phyloP scores from a whole-genome alignment of 495 filamentous ascomycete species.

The Aspergillus ostianus region DNA sequence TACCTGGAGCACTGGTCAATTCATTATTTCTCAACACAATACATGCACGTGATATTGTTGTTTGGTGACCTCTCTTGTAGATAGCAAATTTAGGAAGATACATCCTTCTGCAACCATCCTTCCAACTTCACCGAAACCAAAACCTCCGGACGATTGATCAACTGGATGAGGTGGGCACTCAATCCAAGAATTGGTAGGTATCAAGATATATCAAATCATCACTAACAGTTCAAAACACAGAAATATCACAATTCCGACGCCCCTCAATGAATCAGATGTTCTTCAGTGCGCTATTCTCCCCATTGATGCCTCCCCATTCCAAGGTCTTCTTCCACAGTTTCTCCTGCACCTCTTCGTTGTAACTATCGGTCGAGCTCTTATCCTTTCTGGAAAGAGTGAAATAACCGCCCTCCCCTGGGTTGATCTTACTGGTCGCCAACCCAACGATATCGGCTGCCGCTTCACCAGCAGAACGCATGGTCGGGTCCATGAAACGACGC shows the following conservation, averaged over 20 bases:
- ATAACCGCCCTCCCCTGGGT: constrained; percentile 38
- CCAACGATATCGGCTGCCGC: constrained; percentile 39
- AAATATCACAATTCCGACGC: background rate
- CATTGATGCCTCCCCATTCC: constrained; percentile 33
- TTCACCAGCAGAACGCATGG: constrained; percentile 26
- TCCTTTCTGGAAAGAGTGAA: constrained; percentile 36
- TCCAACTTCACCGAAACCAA: no score
- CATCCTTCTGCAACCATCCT: background rate
- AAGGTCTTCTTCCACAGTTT: constrained; percentile 43
- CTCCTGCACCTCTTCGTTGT: constrained; percentile 39
- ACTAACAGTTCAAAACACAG: background rate
- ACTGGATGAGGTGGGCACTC: background rate
- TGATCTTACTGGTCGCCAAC: constrained; percentile 23
- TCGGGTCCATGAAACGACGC: constrained; percentile 30
- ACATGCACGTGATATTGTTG: background rate
- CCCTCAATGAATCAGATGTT: background rate
- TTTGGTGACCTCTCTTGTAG: background rate
- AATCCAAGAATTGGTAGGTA: no score
- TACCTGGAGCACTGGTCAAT: background rate
- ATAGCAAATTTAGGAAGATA: background rate
- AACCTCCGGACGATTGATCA: background rate
- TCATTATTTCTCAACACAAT: no score
- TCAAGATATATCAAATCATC: background rate
- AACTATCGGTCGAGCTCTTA: constrained; percentile 37
- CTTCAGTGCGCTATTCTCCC: constrained; percentile 1